Evolutionary conservation across 2,329 filamentous ascomycete species (phyloP), one percentile per base, ranked within the genome.

Genomic region (Trichoderma cornu-damae): DNA sequence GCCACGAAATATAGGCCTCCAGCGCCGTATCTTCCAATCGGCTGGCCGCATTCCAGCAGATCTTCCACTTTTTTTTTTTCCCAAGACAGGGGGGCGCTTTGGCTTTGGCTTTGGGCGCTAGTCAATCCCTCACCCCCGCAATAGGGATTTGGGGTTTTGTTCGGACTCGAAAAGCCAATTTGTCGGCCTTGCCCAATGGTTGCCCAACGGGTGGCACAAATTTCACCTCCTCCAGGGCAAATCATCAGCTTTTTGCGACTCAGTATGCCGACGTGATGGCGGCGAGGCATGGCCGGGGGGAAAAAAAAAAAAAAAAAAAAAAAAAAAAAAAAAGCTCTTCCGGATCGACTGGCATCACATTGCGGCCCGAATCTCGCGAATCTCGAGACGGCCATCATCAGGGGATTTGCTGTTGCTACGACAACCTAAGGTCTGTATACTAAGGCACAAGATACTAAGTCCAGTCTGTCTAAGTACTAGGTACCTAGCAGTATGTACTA

Each of bases 11-110:
- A n/a, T 28, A 52, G 49, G 49, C 49, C 49, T 52, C 49, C 49
- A 42, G 8, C 49, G 26, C 30, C 16, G 44, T 6, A 5, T 20
- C 18, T 16, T 42, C 49, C 37, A 52, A 52, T 52, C 49, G 49
- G 49, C 49, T 52, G 24, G 18, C 44, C 9, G 26, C 20, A 43
- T 43, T 38, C 37, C 20, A 34, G 16, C 44, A 48, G 47, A 50
- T 50, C 47, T 38, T 50, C 47, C 47, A 50, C 47, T 50, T 50
- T 49, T 50, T 30, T 34, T 50, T 50, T 49, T 50, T 30, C 49
- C 38, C 37, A 52, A 20, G 37, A 52, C 49, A n/a, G n/a, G n/a
- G n/a, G n/a, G n/a, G n/a, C n/a, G n/a, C n/a, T n/a, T n/a, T n/a
- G n/a, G n/a, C n/a, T n/a, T n/a, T n/a, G 37, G 49, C 49, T 42